Percentiles rank a stretch among this genome's conserved stretches.
Evolutionary conservation across 805 yeast genomes (phyloP).

Genomic region (Starmerella davenportii): DNA sequence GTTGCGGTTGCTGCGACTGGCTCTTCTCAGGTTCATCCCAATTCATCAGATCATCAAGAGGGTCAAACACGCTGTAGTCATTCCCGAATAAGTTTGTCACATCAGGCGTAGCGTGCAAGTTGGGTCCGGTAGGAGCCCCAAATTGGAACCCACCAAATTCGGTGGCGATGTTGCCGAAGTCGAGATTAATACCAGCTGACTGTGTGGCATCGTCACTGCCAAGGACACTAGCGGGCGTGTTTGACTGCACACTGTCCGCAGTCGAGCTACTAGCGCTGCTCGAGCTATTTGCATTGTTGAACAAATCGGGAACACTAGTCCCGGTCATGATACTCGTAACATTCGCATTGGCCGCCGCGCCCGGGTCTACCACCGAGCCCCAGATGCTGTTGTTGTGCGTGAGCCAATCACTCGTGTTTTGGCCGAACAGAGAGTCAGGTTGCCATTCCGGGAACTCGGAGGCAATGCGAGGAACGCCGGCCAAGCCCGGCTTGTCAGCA

Average conservation of each 20-base stretch:
- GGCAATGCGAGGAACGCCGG: slow-evolving; percentile 11
- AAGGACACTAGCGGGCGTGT: background rate
- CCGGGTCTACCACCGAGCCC: background rate
- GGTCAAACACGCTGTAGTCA: slow-evolving; percentile 24
- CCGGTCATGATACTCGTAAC: too few relatives aligned
- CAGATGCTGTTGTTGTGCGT: background rate
- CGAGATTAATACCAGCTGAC: slow-evolving; percentile 4
- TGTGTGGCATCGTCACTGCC: background rate
- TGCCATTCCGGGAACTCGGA: slow-evolving; percentile 15
- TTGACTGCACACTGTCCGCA: background rate
- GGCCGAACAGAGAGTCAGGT: slow-evolving; percentile 4
- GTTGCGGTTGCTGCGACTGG: background rate
- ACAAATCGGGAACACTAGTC: too few relatives aligned
- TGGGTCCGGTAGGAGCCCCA: background rate
- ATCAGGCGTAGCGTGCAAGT: slow-evolving; percentile 1
- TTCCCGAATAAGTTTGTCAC: slow-evolving; percentile 21
- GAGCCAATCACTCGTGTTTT: background rate
- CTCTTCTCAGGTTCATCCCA: slow-evolving; percentile 8
- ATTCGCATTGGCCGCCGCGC: background rate
- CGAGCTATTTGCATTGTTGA: too few relatives aligned
- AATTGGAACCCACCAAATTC: slow-evolving; percentile 10
- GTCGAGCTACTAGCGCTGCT: background rate
- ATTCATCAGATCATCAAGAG: slow-evolving; percentile 19
- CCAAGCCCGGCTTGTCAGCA: slow-evolving; percentile 33
- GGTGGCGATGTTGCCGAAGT: slow-evolving; percentile 9